Evolutionary conservation across 371 early-diverging fungal genomes (phyloP).

Genomic region (Mortierella sp.): DNA sequence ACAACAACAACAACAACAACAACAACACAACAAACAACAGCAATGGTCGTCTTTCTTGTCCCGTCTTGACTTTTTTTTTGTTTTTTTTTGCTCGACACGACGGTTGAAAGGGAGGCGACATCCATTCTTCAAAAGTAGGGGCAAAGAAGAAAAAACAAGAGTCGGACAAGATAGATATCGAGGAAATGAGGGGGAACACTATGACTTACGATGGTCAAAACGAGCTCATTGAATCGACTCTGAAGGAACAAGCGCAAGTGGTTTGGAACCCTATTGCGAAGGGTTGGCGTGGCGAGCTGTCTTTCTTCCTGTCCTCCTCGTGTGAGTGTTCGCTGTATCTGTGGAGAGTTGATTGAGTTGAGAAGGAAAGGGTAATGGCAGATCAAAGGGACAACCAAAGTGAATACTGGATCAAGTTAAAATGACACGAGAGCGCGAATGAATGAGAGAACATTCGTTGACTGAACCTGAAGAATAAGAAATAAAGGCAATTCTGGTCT

Average conservation of each 20-base stretch:
- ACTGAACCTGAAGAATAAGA: not conserved
- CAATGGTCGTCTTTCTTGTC: not conserved
- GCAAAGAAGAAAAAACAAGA: not conserved
- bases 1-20: not conserved
- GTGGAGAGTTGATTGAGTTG: not conserved
- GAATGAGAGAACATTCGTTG: not conserved
- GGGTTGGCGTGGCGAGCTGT: not conserved
- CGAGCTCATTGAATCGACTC: not conserved
- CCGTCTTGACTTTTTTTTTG: not conserved
- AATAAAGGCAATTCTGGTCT: not conserved
- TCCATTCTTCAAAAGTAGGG: slow-evolving; percentile 7
- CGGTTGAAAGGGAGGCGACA: not conserved
- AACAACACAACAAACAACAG: not conserved
- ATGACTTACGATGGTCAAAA: not conserved
- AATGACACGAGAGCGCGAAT: not conserved
- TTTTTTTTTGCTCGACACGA: not conserved
- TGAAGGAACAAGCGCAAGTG: not conserved
- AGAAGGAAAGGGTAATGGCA: not conserved
- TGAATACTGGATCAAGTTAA: not conserved
- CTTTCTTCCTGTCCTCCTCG: not conserved
- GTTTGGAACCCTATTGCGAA: not conserved
- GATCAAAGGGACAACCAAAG: not conserved
- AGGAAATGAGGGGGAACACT: not conserved
- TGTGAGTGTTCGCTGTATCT: not conserved
- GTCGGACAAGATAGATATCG: not conserved